Base-by-base conservation (phyloP, 176 grass and related monocot genomes). In the Musa schizocarpa region DNA sequence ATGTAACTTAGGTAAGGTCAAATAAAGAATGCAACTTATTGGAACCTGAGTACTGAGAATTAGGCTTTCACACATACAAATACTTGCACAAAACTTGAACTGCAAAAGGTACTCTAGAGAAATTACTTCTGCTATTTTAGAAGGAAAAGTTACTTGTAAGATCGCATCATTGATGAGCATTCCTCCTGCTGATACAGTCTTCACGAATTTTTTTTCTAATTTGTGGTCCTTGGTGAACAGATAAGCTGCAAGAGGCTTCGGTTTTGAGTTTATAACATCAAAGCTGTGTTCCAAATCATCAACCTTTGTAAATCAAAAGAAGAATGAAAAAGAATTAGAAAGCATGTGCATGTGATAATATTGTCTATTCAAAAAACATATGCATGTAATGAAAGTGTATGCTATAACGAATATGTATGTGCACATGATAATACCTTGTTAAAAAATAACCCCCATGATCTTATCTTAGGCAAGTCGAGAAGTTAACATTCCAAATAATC, bases 151-250 rank as follows among this genome's bases (percentile, higher is more conserved):
- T 91, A 93, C 95, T 81, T 99, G 95, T 68, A 99, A 86, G 2
- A 70, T 76, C 2, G 65, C 55, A 6, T 99, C 95, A 13, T 99
- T 99, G 24, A 99, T 78, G 1, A 92, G 86, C 79, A 99, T 76
- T 54, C 95, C 95, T 77, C 95, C 95, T 24, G 95, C 90, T 10
- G 90, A 72, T 22, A 99, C 82, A 56, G 62, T 87, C 0, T 76
- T 54, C 9, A 89, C 59, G 61, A 99, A 99, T 13, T 86, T 54
- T 1, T 88, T 76, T 58, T 99, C 84, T 27, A 95, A 74, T 24
- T 89, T 99, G 73, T 81, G 91, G 77, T 92, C 77, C 78, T 91
- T 99, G 69, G 88, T 94, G 82, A 99, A 99, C 11, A 93, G 86
- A 50, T 99, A 99, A 24, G 95, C 90, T 1, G 95, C 95, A 0